These are phyloP conservation scores for Phytophthora uliginosa DNA, from an alignment of 352 stramenopile species.

Conservation along the genomic window DNA sequence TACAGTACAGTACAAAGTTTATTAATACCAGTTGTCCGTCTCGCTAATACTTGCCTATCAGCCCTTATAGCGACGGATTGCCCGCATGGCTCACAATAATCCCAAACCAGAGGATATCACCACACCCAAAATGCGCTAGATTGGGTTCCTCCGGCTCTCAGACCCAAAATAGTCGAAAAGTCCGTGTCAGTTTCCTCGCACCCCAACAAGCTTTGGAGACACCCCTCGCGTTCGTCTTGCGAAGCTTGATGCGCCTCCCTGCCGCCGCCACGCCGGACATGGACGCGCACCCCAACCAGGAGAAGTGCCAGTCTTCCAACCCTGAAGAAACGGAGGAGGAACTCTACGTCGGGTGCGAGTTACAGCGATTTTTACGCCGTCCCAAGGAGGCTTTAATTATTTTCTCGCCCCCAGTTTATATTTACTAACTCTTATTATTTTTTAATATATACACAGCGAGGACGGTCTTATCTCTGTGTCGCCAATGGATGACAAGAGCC, in stretches of 20 bases:
- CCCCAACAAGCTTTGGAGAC: not conserved
- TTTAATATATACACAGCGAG: constrained; percentile 43
- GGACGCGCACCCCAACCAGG: constrained; percentile 28
- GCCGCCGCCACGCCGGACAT: constrained; percentile 11
- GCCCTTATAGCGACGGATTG: not conserved
- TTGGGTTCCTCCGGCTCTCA: constrained; percentile 11
- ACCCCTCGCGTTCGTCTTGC: not conserved
- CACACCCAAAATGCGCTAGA: not conserved
- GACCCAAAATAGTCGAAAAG: constrained; percentile 14
- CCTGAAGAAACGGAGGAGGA: constrained; percentile 57
- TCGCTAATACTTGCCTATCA: not conserved
- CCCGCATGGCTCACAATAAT: not conserved
- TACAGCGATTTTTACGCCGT: constrained; percentile 17
- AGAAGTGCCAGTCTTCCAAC: constrained; percentile 22
- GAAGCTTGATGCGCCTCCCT: constrained; percentile 24
- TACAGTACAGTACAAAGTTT: too few species aligned
- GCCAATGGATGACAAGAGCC: constrained; percentile 61
- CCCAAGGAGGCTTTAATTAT: not conserved
- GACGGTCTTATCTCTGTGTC: constrained; percentile 62
- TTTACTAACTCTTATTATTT: constrained; percentile 8
- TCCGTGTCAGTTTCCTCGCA: constrained; percentile 25
- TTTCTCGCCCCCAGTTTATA: not conserved
- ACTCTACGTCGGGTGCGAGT: constrained; percentile 71
- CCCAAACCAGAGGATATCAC: not conserved
- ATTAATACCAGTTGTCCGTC: not conserved